These are phyloP conservation scores for Rosa rugosa DNA, from an alignment of 306 rosid genomes.

Conservation along the genomic window DNA sequence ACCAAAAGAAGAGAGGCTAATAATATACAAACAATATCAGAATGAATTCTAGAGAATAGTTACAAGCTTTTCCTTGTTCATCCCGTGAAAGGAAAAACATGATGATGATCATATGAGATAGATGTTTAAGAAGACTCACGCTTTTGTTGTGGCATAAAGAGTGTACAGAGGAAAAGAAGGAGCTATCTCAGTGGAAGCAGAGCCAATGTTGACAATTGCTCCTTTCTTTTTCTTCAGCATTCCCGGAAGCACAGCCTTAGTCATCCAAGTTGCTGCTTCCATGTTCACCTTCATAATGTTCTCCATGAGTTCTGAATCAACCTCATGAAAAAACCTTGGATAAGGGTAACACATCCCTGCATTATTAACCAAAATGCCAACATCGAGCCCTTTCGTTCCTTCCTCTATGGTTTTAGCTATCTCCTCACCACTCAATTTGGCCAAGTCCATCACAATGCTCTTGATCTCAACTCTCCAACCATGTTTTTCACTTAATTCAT, in stretches of 20 bases:
- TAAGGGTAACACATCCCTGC: conserved; percentile 50
- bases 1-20: too few relatives aligned
- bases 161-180: conserved; percentile 46
- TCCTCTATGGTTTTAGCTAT: conserved; percentile 18
- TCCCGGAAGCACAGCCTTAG: conserved; percentile 40
- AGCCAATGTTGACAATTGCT: conserved; percentile 48
- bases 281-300: conserved; percentile 38
- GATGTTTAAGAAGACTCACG: conserved; percentile 20
- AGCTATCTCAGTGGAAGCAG: conserved; percentile 36
- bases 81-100: background rate
- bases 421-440: conserved; percentile 23
- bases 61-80: background rate
- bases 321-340: conserved; percentile 49
- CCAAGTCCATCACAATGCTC: conserved; percentile 42
- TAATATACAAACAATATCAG: background rate
- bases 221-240: conserved; percentile 53
- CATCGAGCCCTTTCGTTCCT: conserved; percentile 22
- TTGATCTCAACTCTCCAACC: conserved; percentile 11
- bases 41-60: background rate
- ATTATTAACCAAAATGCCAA: conserved; percentile 51
- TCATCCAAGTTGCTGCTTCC: conserved; percentile 42
- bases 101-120: background rate
- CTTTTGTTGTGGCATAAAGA: conserved; percentile 52
- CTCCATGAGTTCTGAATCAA: conserved; percentile 22
- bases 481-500: conserved; percentile 23